Evolutionary conservation across 177 flowering plant species (phyloP).

Genomic region (Vitis hybrid): DNA sequence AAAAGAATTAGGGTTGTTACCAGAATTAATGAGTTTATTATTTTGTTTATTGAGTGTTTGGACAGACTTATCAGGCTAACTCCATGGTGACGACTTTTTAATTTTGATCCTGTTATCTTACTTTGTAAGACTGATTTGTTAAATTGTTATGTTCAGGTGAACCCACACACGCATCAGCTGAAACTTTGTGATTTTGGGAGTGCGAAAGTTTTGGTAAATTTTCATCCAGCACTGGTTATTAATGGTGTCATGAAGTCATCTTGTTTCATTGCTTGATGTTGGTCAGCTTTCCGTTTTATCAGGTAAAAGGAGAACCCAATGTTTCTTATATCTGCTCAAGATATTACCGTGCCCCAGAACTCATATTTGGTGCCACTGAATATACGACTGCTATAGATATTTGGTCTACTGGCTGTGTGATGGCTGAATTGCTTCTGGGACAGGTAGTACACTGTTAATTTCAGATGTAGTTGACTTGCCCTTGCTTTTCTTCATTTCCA

Average conservation of each 20-base stretch:
- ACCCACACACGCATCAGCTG: constrained; percentile 97
- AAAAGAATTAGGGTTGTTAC: too few relatives aligned
- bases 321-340: constrained; percentile 97
- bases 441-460: constrained; percentile 47
- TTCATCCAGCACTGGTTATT: constrained; percentile 5
- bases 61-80: too few relatives aligned
- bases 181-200: constrained; percentile 98
- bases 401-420: constrained; percentile 99
- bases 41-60: too few relatives aligned
- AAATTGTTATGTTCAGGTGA: constrained; percentile 56
- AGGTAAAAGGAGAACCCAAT: constrained; percentile 99
- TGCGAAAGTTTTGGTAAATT: constrained; percentile 91
- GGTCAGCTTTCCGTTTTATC: constrained; percentile 18
- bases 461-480: neutral
- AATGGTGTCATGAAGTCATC: neutral
- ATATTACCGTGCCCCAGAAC: constrained; percentile 97
- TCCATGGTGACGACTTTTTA: too few relatives aligned
- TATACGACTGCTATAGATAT: constrained; percentile 95
- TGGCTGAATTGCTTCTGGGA: constrained; percentile 97
- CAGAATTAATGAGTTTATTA: too few relatives aligned
- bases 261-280: constrained; percentile 5
- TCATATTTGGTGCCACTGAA: constrained; percentile 97
- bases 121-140: constrained; percentile 1
- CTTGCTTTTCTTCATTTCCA: constrained; percentile 1
- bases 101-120: neutral